Evolutionary conservation across 2,329 filamentous ascomycete species (phyloP).

Genomic region (Helicocarpus griseus): DNA sequence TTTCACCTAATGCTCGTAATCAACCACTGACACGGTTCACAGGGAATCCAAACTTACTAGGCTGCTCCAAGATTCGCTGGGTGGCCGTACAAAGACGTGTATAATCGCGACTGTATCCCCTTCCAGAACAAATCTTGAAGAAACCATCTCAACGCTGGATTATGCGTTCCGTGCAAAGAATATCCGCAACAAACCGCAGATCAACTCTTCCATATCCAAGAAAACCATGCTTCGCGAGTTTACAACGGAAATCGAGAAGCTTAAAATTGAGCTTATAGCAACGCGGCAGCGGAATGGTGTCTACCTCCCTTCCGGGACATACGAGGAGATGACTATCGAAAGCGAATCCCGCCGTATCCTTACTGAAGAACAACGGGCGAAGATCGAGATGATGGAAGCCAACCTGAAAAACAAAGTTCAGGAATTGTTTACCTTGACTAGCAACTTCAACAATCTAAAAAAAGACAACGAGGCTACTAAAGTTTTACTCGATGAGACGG

Average conservation of each 20-base stretch:
- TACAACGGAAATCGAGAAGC: slow-evolving; percentile 81
- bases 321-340: slow-evolving; percentile 82
- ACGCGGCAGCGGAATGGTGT: slow-evolving; percentile 91
- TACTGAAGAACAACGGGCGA: slow-evolving; percentile 82
- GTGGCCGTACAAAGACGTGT: slow-evolving; percentile 92
- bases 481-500: slow-evolving; percentile 64
- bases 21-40: slow-evolving; percentile 3
- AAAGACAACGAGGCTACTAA: slow-evolving; percentile 78
- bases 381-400: slow-evolving; percentile 82
- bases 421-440: slow-evolving; percentile 77
- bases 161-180: slow-evolving; percentile 98
- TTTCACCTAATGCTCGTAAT: background rate
- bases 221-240: slow-evolving; percentile 87
- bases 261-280: slow-evolving; percentile 87
- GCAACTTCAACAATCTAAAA: slow-evolving; percentile 77
- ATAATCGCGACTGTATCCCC: slow-evolving; percentile 97
- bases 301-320: slow-evolving; percentile 79
- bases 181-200: slow-evolving; percentile 93
- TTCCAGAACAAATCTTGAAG: slow-evolving; percentile 88
- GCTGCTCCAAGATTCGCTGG: slow-evolving; percentile 89
- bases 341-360: slow-evolving; percentile 88
- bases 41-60: slow-evolving; percentile 94
- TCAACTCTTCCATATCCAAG: slow-evolving; percentile 87
- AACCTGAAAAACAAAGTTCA: slow-evolving; percentile 90
- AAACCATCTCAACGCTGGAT: slow-evolving; percentile 95